These are phyloP conservation scores for Vanderwaltozyma verrucispora DNA, from an alignment of 805 yeast genomes.

Conservation along the genomic window DNA sequence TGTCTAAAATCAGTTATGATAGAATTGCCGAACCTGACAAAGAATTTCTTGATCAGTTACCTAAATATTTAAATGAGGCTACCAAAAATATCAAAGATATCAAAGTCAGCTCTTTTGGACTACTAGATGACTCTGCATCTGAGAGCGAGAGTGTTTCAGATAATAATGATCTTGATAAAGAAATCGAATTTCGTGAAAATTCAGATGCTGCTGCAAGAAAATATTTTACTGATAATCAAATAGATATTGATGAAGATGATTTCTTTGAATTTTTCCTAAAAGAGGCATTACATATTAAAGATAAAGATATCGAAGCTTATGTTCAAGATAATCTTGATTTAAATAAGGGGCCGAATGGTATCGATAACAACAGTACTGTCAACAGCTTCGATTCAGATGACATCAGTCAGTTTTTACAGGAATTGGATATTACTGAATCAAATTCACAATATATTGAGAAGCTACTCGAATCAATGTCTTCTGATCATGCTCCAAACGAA, in stretches of 20 bases:
- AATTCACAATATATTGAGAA: conserved; percentile 5
- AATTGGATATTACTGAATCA: background rate
- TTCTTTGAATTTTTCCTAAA: conserved; percentile 54
- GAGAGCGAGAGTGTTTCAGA: background rate
- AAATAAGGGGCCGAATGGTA: no score
- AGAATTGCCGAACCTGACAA: conserved; percentile 1
- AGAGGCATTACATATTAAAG: conserved; percentile 41
- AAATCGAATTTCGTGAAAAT: no score
- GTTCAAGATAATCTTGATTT: no score
- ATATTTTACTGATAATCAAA: conserved; percentile 27
- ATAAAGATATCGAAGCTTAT: conserved; percentile 34
- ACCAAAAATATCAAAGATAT: background rate
- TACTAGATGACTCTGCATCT: conserved; percentile 43
- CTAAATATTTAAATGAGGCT: background rate
- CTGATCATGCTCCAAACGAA: conserved; percentile 7
- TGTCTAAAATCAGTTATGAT: background rate
- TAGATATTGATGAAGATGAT: conserved; percentile 54
- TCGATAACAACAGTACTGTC: no score
- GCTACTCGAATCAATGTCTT: conserved; percentile 6
- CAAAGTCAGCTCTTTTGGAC: conserved; percentile 42
- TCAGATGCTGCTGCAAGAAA: conserved; percentile 14
- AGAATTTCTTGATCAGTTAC: conserved; percentile 5
- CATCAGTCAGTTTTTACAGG: conserved; percentile 3
- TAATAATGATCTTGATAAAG: conserved; percentile 6
- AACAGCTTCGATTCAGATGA: conserved; percentile 1